phyloP scores from a whole-genome alignment of 2,329 filamentous ascomycete species.

The Dothideomycetidae sp. region DNA sequence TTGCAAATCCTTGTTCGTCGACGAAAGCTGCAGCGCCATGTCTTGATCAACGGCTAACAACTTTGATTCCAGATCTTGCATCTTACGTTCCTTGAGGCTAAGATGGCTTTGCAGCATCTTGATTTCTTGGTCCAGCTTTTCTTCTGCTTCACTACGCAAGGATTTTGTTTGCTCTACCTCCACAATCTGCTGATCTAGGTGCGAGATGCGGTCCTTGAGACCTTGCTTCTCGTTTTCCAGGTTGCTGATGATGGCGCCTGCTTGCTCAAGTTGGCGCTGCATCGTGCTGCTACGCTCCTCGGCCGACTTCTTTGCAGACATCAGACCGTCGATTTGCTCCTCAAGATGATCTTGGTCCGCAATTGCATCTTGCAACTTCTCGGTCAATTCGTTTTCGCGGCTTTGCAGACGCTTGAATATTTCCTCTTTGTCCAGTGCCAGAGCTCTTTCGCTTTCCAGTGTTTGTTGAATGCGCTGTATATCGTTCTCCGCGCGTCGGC shows the following conservation, averaged over 20 bases:
- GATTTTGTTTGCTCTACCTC: conserved; percentile 57
- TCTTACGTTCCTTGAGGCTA: conserved; percentile 74
- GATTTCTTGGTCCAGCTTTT: conserved; percentile 65
- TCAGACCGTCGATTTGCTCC: conserved; percentile 77
- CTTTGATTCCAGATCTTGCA: conserved; percentile 73
- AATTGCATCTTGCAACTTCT: conserved; percentile 82
- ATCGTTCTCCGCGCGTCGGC: conserved; percentile 72
- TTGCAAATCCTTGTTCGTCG: conserved; percentile 66
- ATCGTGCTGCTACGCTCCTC: conserved; percentile 72
- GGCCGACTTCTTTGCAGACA: conserved; percentile 76
- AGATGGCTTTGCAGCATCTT: conserved; percentile 87
- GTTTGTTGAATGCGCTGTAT: conserved; percentile 84
- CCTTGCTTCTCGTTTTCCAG: conserved; percentile 77
- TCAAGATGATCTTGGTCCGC: conserved; percentile 91
- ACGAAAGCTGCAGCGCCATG: conserved; percentile 68
- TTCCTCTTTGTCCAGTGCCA: conserved; percentile 94
- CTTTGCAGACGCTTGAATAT: conserved; percentile 93
- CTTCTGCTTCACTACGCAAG: conserved; percentile 61
- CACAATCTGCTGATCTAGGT: conserved; percentile 56
- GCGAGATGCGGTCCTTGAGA: conserved; percentile 50
- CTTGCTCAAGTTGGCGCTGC: conserved; percentile 77
- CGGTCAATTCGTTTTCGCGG: conserved; percentile 80
- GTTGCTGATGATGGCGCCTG: conserved; percentile 69
- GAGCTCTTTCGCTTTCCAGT: conserved; percentile 85
- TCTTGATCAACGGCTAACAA: conserved; percentile 78